Evolutionary conservation across 306 rosid genomes (phyloP).

Genomic region (Dalbergia cultrata): DNA sequence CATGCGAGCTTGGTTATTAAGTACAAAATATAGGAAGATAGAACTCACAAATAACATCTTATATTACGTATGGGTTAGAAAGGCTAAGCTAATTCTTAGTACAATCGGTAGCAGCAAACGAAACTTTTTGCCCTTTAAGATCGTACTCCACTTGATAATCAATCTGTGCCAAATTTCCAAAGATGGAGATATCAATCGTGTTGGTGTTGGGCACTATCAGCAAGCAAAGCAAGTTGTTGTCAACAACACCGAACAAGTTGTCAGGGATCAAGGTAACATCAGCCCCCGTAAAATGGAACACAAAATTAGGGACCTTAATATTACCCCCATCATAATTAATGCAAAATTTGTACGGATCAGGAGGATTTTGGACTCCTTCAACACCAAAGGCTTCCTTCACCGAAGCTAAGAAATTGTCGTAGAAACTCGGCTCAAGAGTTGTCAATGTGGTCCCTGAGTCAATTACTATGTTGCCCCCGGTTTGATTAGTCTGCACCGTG

Average conservation of each 20-base stretch:
- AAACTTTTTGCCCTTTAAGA: not conserved
- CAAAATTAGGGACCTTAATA: not conserved
- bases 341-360: not conserved
- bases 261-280: not conserved
- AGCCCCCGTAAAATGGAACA: constrained; percentile 27
- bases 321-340: not conserved
- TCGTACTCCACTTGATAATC: constrained; percentile 27
- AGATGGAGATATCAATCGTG: not conserved
- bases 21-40: too few species aligned
- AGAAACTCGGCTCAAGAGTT: not conserved
- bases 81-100: not conserved
- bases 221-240: not conserved
- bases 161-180: not conserved
- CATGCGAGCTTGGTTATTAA: too few species aligned
- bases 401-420: not conserved
- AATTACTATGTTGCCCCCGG: constrained; percentile 34
- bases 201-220: not conserved
- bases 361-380: not conserved
- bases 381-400: constrained; percentile 6
- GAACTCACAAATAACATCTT: not conserved
- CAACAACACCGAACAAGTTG: not conserved
- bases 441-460: constrained; percentile 45
- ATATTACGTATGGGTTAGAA: not conserved
- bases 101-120: constrained; percentile 13
- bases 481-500: not conserved